Evolutionary conservation across 805 yeast genomes (phyloP).

Genomic region (Jamesozyma piceae): DNA sequence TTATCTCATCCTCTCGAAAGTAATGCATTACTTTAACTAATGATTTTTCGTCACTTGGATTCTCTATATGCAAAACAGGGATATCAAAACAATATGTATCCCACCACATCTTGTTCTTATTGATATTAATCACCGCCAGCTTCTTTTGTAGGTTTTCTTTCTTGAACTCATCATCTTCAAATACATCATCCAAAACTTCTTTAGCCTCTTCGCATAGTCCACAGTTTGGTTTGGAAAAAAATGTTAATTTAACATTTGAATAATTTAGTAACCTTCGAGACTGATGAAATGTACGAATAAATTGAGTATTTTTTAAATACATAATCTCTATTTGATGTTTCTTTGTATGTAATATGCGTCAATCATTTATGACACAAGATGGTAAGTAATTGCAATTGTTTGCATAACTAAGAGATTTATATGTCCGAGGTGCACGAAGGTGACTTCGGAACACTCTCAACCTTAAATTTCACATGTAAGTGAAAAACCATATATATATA

Average conservation of each 20-base stretch:
- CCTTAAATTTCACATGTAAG: not conserved
- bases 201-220: constrained; percentile 61
- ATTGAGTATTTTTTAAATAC: not conserved
- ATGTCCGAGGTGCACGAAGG: not conserved
- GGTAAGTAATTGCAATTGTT: too few species aligned
- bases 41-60: constrained; percentile 33
- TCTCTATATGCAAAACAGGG: constrained; percentile 65
- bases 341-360: too few species aligned
- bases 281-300: not conserved
- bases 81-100: constrained; percentile 68
- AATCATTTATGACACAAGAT: too few species aligned
- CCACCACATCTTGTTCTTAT: constrained; percentile 55
- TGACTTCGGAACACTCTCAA: not conserved
- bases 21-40: constrained; percentile 62
- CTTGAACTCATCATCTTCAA: constrained; percentile 22
- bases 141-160: constrained; percentile 22
- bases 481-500: not conserved
- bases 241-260: constrained; percentile 34
- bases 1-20: constrained; percentile 44
- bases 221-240: constrained; percentile 64
- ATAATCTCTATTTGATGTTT: too few species aligned
- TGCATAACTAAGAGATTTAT: too few species aligned
- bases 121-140: constrained; percentile 46
- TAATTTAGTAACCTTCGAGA: not conserved
- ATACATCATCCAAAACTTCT: constrained; percentile 36